Evolutionary conservation across 441 rosid species (phyloP).

Genomic region (Capsella rubella): DNA sequence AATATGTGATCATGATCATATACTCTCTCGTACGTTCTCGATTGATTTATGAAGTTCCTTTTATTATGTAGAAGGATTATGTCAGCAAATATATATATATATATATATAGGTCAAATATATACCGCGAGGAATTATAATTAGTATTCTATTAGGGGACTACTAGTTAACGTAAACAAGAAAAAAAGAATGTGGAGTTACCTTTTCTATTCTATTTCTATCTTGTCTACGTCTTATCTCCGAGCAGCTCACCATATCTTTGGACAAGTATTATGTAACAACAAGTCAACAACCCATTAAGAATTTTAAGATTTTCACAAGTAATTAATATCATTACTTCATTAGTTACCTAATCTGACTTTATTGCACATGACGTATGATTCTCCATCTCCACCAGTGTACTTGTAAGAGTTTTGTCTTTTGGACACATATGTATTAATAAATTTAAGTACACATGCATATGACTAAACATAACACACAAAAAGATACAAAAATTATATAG

Average conservation of each 20-base stretch:
- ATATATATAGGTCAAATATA: no score
- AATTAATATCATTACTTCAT: constrained; percentile 39
- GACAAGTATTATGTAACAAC: constrained; percentile 24
- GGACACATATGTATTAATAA: no score
- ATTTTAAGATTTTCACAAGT: constrained; percentile 17
- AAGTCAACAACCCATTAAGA: constrained; percentile 9
- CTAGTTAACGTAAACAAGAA: constrained; percentile 12
- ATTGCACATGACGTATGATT: constrained; percentile 7
- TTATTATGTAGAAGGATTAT: not conserved
- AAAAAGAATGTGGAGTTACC: constrained; percentile 13
- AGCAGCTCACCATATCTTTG: constrained; percentile 21
- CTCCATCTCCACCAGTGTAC: constrained; percentile 1
- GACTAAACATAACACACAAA: not conserved
- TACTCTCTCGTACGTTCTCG: not conserved
- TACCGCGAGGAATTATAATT: not conserved
- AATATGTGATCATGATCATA: not conserved
- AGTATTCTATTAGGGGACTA: not conserved
- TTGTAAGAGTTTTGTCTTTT: no score
- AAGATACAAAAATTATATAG: no score
- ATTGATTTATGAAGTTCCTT: not conserved
- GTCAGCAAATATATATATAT: not conserved
- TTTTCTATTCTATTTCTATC: not conserved
- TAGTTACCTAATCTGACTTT: constrained; percentile 29
- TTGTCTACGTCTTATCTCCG: constrained; percentile 5
- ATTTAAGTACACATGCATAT: not conserved